Percentiles rank a stretch among this genome's conserved stretches.
phyloP scores from a whole-genome alignment of 148 eudicot genomes.

The Rhododendron kiyosumense region DNA sequence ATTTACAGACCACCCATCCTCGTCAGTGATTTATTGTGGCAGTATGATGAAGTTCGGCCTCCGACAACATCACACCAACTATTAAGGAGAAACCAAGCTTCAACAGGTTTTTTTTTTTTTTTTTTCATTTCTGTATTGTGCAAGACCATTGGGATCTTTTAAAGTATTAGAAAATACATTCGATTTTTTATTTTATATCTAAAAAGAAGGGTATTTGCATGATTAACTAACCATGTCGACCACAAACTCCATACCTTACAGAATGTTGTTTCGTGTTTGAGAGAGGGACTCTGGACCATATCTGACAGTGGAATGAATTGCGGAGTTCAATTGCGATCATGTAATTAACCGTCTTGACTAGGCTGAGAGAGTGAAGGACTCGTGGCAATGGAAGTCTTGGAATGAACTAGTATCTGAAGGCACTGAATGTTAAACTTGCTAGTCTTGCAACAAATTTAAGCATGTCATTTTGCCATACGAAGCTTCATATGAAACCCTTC shows the following conservation, averaged over 20 bases:
- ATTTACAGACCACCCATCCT: constrained; percentile 78
- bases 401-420: not conserved
- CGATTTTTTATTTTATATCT: not conserved
- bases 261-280: not conserved
- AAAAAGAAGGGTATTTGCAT: not conserved
- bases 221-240: not conserved
- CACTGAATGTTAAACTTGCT: not conserved
- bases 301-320: not conserved
- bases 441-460: not conserved
- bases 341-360: not conserved
- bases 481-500: not conserved
- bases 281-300: not conserved
- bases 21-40: constrained; percentile 79
- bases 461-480: not conserved
- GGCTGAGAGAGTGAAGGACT: not conserved
- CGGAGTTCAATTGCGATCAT: not conserved
- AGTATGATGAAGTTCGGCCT: constrained; percentile 53
- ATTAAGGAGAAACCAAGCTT: constrained; percentile 46
- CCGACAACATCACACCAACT: constrained; percentile 42
- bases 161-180: not conserved
- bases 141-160: not conserved
- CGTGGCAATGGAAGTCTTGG: not conserved
- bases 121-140: not conserved
- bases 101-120: constrained; percentile 40
- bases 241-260: not conserved